Base-by-base conservation (phyloP, 2,329 filamentous ascomycete species). In the Paradendryphiella salina region DNA sequence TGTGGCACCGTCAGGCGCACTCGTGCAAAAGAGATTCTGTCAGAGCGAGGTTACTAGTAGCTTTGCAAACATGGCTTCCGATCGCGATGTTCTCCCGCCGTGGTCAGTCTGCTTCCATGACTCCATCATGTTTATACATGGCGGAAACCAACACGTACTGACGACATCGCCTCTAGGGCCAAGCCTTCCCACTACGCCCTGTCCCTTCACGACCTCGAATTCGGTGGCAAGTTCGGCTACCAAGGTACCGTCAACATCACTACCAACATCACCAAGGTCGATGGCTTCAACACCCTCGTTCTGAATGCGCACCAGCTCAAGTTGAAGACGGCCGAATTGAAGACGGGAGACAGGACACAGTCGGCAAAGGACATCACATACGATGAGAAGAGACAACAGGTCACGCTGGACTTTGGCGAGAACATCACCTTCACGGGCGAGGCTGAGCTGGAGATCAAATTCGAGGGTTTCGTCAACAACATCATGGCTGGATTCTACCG, bases 401-500 rank as follows among this genome's bases (percentile, higher is more conserved):
- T 85, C 33, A 92, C 86, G 48, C 80, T 99, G 62, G 79, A 80
- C 61, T 96, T 99, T 71, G 76, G 84, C 28, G 79, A 88, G 59
- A 85, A 88, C 66, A 78, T 96, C 28, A 81, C 86, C 14, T 78
- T 82, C 26, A 81, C 86, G 18, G 79, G 85, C 52, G 85, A 88
- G 70, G 86, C 87, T 18, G 71, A 79, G 4, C 74, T 96, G 34
- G 78, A 81, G 38, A 83, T 96, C 68, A 80, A 84, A 15, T 96
- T 94, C 68, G 82, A 88, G 64, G 92, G 90, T 53, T 86, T 82
- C 52, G 87, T 96, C 75, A 96, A 96, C 79, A 89, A 90, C 69
- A 60, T 73, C 59, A 96, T 96, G 90, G 87, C 89, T 52, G 91
- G 92, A 33, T 96, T 96, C 80, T 96, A 94, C 76, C 86, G 91